These are phyloP conservation scores for Pseudocercospora musae DNA, from an alignment of 2,329 filamentous ascomycete species.

Conservation along the genomic window DNA sequence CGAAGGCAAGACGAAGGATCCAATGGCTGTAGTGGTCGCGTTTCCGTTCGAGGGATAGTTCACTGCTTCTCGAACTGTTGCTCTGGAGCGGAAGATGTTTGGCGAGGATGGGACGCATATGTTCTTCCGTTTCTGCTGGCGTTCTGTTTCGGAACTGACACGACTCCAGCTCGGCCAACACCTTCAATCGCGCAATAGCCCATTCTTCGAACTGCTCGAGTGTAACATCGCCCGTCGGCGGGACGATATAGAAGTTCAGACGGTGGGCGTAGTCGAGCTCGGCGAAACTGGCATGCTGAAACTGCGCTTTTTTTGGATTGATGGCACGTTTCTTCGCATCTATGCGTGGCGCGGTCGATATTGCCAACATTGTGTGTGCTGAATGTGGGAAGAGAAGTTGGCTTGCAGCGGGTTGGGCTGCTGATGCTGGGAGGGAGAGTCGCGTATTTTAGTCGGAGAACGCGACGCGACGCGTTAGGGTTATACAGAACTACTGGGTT, in stretches of 20 bases:
- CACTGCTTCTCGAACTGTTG: constrained; percentile 61
- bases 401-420: not conserved
- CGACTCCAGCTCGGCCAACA: constrained; percentile 84
- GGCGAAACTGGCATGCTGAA: constrained; percentile 72
- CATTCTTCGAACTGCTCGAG: constrained; percentile 98
- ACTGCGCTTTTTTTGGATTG: constrained; percentile 78
- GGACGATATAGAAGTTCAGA: constrained; percentile 85
- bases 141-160: constrained; percentile 92
- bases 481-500: not conserved
- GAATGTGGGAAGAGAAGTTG: not conserved
- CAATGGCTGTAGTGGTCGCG: constrained; percentile 99
- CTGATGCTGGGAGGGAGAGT: not conserved
- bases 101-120: constrained; percentile 82
- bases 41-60: constrained; percentile 70
- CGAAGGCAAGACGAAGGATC: constrained; percentile 89
- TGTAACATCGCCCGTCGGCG: constrained; percentile 90
- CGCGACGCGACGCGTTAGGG: not conserved
- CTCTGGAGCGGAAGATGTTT: constrained; percentile 81
- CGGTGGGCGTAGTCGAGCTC: constrained; percentile 77
- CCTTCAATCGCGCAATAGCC: constrained; percentile 88
- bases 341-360: constrained; percentile 38
- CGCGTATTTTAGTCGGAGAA: not conserved
- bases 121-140: constrained; percentile 72
- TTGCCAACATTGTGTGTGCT: constrained; percentile 28
- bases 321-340: constrained; percentile 70